These are phyloP conservation scores for Gossypium aridum DNA, from an alignment of 441 rosid genomes.

Conservation along the genomic window DNA sequence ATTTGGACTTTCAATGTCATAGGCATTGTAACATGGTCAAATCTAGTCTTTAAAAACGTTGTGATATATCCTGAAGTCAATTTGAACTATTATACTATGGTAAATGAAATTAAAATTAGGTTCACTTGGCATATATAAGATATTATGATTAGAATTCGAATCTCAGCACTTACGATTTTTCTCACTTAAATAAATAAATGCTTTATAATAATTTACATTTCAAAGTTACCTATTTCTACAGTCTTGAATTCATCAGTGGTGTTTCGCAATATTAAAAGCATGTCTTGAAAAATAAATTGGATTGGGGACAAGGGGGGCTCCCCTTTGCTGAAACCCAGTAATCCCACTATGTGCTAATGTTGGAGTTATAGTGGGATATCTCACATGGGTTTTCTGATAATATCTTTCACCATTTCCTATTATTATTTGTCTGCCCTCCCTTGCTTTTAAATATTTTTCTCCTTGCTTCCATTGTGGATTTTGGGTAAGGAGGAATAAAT, in stretches of 20 bases:
- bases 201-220: no score
- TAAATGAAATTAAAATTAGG: no score
- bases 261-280: constrained; percentile 10
- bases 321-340: constrained; percentile 8
- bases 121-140: no score
- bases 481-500: neutral
- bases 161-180: no score
- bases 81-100: neutral
- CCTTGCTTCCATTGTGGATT: constrained; percentile 5
- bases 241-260: neutral
- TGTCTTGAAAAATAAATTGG: constrained; percentile 13
- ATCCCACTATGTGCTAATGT: constrained; percentile 12
- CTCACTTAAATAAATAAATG: no score
- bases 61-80: no score
- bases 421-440: neutral
- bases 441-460: neutral
- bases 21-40: no score
- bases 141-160: no score
- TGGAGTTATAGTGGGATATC: constrained; percentile 13
- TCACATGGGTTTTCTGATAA: constrained; percentile 29
- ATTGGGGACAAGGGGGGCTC: constrained; percentile 25
- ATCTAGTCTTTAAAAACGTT: no score
- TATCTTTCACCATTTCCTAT: constrained; percentile 7
- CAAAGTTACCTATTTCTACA: neutral
- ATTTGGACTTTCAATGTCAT: no score